Base-by-base conservation (phyloP, 2,329 filamentous ascomycete species). In the Hawksworthiomyces lignivorus region DNA sequence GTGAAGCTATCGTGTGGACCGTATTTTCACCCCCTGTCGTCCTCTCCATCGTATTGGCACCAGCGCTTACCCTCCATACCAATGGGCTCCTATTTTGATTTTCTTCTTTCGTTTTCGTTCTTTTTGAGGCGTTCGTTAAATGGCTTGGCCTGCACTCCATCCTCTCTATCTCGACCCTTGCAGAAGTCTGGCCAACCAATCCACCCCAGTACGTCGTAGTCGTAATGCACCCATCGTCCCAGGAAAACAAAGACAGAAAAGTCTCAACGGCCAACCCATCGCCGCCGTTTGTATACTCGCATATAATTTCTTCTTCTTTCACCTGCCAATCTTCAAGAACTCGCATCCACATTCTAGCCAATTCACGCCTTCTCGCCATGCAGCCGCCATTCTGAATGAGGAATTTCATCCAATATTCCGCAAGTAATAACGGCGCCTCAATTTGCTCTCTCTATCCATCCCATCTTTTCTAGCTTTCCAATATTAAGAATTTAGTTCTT, bases 341-440 rank as follows among this genome's bases (percentile, higher is more conserved):
- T 40, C 21, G 28, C 38, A 40, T 34, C 21, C 22, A 22, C 38
- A 28, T 29, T 24, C 37, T 29, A 39, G 20, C 21, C 21, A 10
- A 20, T 12, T 36, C n/a, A 22, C 21, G 11, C 12, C 14, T 19
- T 19, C 7, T 26, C n/a, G 14, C 19, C 27, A 14, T 10, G 12
- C 28, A 44, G 38, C 41, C 38, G 38, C 45, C 41, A 39, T 47
- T 31, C 33, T 37, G 18, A 45, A 42, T 41, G 42, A 35, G 28
- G 38, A 33, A 27, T 21, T 30, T 22, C n/a, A 33, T 20, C 35
- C 27, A 48, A 43, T 45, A 45, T 48, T 19, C 20, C 41, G 28
- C 36, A 31, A 12, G 32, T 36, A 42, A 39, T 39, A 43, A 27
- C 39, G 41, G 22, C 42, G 36, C 21, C 21, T 40, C 32, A 34